These are phyloP conservation scores for Pichia sporocuriosa DNA, from an alignment of 805 yeast species.

Conservation along the genomic window DNA sequence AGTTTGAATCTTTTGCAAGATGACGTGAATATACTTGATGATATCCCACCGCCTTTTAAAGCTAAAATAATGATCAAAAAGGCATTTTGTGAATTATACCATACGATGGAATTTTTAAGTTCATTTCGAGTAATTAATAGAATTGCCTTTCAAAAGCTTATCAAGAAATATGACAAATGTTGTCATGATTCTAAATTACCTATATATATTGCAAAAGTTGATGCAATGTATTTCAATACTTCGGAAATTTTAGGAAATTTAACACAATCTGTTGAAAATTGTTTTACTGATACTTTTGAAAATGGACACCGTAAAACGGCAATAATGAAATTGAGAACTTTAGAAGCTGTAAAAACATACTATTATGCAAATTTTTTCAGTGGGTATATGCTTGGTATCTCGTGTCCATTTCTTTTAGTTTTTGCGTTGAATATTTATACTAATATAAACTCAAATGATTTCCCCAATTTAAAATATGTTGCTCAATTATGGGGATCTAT, in stretches of 20 bases:
- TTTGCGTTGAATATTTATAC: slow-evolving; percentile 25
- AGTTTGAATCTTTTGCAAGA: neutral
- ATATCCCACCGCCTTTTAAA: slow-evolving; percentile 45
- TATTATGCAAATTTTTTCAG: slow-evolving; percentile 45
- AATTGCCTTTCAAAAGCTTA: slow-evolving; percentile 81
- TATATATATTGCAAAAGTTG: slow-evolving; percentile 50
- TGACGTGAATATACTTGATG: neutral
- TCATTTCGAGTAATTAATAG: slow-evolving; percentile 71
- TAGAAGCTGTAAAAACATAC: slow-evolving; percentile 33
- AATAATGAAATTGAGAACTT: slow-evolving; percentile 57
- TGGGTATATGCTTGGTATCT: slow-evolving; percentile 65
- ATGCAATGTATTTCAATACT: slow-evolving; percentile 46
- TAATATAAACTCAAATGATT: slow-evolving; percentile 23
- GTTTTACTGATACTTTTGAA: slow-evolving; percentile 60
- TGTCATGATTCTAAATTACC: slow-evolving; percentile 38
- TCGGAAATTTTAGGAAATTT: slow-evolving; percentile 59
- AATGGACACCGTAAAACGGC: slow-evolving; percentile 65
- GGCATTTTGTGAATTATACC: slow-evolving; percentile 66
- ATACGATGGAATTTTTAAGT: slow-evolving; percentile 59
- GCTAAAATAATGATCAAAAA: slow-evolving; percentile 63
- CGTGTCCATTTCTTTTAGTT: slow-evolving; percentile 45
- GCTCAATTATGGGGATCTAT: slow-evolving; percentile 93
- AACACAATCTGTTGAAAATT: slow-evolving; percentile 53
- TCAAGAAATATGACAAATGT: slow-evolving; percentile 85
- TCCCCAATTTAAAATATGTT: slow-evolving; percentile 51